Evolutionary conservation across 73 alveolate genomes (phyloP).

Genomic region (Paraurostyla sp.): DNA sequence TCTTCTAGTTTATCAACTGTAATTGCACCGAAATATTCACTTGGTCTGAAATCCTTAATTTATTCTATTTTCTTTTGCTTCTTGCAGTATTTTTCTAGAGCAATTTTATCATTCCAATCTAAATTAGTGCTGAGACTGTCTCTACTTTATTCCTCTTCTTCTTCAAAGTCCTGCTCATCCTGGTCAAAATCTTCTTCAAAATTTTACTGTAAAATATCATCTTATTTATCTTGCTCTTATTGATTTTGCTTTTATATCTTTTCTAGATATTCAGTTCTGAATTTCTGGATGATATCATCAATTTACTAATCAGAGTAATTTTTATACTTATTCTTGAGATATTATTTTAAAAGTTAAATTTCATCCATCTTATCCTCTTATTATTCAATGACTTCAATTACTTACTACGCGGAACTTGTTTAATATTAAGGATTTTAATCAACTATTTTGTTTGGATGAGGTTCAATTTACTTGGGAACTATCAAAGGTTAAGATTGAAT

Average conservation of each 20-base stretch:
- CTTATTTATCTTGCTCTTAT: no score
- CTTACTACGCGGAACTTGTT: not conserved
- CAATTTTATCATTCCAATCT: constrained; percentile 51
- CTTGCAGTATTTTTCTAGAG: constrained; percentile 1
- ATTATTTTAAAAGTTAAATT: not conserved
- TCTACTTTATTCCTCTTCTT: not conserved
- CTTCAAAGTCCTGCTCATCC: not conserved
- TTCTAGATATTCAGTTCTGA: not conserved
- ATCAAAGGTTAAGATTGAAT: no score
- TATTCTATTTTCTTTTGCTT: not conserved
- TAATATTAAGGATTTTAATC: no score
- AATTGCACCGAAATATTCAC: constrained; percentile 44
- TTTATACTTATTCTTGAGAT: not conserved
- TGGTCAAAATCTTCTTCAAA: not conserved
- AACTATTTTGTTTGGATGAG: no score
- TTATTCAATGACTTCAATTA: not conserved
- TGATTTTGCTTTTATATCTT: not conserved
- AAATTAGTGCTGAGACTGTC: constrained; percentile 17
- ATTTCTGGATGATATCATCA: not conserved
- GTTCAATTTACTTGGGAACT: no score
- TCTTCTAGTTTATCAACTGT: constrained; percentile 32
- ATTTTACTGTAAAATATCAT: no score
- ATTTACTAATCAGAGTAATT: not conserved
- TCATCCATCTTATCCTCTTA: not conserved
- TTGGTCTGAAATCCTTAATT: constrained; percentile 23